Percentiles rank a stretch among this genome's conserved stretches.
phyloP scores from a whole-genome alignment of 768 basidiomycete species.

The Tephrocybe sp. region DNA sequence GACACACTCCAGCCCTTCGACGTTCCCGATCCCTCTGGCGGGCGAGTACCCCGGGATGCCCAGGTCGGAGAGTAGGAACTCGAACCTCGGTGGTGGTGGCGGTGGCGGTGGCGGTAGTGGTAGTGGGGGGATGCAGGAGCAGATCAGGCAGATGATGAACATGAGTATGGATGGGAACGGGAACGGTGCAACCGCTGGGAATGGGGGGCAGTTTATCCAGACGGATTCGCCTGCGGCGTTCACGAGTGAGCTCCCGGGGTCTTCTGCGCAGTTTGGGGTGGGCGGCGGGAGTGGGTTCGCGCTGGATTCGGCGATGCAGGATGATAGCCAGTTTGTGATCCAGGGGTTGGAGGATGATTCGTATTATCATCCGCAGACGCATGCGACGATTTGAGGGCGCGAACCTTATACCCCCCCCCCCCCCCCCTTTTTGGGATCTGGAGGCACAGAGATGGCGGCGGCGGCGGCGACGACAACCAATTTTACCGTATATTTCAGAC shows the following conservation, averaged over 20 bases:
- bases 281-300: conserved; percentile 8
- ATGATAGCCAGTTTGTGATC: conserved; percentile 17
- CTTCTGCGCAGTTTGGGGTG: too few relatives aligned
- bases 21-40: conserved; percentile 37
- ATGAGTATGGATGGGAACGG: conserved; percentile 25
- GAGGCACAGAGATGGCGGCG: too few relatives aligned
- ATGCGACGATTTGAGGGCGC: conserved; percentile 15
- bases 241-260: conserved; percentile 38
- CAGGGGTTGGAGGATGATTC: conserved; percentile 16
- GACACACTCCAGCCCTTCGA: conserved; percentile 46
- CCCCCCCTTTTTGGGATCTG: too few relatives aligned
- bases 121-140: conserved; percentile 40
- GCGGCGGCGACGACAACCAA: background rate
- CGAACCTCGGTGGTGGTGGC: conserved; percentile 36
- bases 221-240: conserved; percentile 40
- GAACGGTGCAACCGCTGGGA: conserved; percentile 30
- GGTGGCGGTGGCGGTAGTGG: too few relatives aligned
- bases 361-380: conserved; percentile 15
- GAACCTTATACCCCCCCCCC: too few relatives aligned
- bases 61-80: conserved; percentile 40
- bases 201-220: conserved; percentile 35
- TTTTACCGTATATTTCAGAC: conserved; percentile 1
- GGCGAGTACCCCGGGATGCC: conserved; percentile 28
- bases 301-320: conserved; percentile 13
- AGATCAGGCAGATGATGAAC: conserved; percentile 45